Evolutionary conservation across 257 asterid genomes (phyloP).

Genomic region (Solanum acaule): DNA sequence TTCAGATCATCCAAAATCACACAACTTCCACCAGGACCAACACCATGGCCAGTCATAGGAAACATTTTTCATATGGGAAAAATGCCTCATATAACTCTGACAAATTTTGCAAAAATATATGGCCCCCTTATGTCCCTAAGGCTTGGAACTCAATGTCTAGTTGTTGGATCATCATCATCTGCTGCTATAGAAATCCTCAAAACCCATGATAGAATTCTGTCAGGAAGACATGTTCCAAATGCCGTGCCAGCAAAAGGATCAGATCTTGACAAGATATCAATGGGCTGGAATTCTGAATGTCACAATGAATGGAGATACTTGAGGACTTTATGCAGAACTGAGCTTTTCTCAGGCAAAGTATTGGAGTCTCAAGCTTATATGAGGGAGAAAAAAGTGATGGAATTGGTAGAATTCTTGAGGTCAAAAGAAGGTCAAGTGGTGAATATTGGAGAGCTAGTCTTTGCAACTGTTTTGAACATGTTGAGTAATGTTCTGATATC

Average conservation of each 20-base stretch:
- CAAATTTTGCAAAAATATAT: conserved; percentile 19
- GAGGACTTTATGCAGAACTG: conserved; percentile 15
- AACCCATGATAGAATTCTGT: conserved; percentile 16
- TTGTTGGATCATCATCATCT: conserved; percentile 38
- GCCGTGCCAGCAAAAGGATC: neutral
- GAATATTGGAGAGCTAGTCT: conserved; percentile 15
- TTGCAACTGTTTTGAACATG: conserved; percentile 23
- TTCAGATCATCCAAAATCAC: conserved; percentile 1
- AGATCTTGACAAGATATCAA: conserved; percentile 16
- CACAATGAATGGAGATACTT: conserved; percentile 16
- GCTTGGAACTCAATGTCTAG: conserved; percentile 15
- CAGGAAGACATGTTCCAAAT: conserved; percentile 21
- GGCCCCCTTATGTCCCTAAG: conserved; percentile 32
- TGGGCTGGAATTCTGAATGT: conserved; percentile 18
- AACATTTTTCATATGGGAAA: conserved; percentile 16
- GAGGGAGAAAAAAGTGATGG: conserved; percentile 23
- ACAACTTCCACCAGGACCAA: conserved; percentile 50
- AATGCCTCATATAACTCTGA: conserved; percentile 12
- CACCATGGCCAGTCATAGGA: conserved; percentile 41
- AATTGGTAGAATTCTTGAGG: conserved; percentile 25
- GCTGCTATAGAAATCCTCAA: conserved; percentile 33
- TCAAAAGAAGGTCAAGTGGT: conserved; percentile 11
- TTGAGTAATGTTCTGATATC: conserved; percentile 23
- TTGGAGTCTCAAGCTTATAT: conserved; percentile 10
- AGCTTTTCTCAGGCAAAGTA: conserved; percentile 26